Evolutionary conservation across 2,329 filamentous ascomycete genomes (phyloP), one percentile per base, ranked within the genome.

Genomic region (Verticillium longisporum): DNA sequence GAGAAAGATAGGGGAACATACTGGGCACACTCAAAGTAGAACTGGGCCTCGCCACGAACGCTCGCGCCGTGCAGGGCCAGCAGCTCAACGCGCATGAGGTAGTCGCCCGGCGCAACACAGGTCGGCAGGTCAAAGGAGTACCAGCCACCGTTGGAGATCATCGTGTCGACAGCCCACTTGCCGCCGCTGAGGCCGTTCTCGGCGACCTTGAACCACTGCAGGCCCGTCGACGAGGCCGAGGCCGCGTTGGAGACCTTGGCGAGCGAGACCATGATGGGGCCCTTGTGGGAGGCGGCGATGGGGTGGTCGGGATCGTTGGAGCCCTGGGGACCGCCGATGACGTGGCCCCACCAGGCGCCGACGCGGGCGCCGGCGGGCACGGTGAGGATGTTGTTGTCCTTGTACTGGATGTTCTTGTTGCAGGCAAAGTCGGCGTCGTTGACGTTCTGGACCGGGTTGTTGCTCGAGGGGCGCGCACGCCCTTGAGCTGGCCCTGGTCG

Each of bases 191-290:
- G 66, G 15, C 76, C 74, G 60, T 77, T 74, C 67, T 80, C 75
- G 64, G 74, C 76, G 59, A 83, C 73, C 73, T 84, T 84, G 74
- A 83, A 82, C 80, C 80, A 83, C 34, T 72, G 69, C 6, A 73
- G 71, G 32, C 74, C 73, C 1, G 68, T 66, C 6, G 74, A 68
- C 5, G 70, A 68, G 9, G 78, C 72, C 1, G 72, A 75, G 13
- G 75, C 74, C 1, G 81, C 79, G 60, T 81, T 75, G 63, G 72
- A 68, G 18, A 83, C 81, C 66, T 79, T 78, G 61, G 78, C 75
- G 57, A 82, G 74, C 67, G 82, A 82, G 14, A 78, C 73, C 21
- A 75, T 73, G 60, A 83, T 76, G 2, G 80, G 80, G 2, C 80
- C 79, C 71, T 81, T 80, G 67, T 81, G 78, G 36, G 72, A 76